Evolutionary conservation across 2,329 filamentous ascomycete species (phyloP).

Genomic region (Colletotrichum sp.): DNA sequence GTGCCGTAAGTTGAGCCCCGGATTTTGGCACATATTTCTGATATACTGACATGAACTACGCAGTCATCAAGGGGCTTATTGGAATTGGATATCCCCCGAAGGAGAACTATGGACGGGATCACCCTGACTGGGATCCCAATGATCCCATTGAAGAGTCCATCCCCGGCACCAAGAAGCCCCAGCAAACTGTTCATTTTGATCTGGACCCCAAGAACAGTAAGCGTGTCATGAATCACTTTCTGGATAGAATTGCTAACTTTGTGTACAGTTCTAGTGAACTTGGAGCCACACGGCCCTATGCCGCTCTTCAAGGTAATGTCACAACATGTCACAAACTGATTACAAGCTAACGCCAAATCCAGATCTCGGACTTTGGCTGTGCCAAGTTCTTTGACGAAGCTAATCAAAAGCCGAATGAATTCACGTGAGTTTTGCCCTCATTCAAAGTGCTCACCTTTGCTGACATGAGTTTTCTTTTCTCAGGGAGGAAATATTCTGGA

Average conservation of each 20-base stretch:
- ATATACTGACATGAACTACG: not conserved
- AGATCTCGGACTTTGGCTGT: constrained; percentile 15
- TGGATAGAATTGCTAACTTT: not conserved
- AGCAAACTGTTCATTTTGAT: constrained; percentile 15
- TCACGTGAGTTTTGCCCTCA: not conserved
- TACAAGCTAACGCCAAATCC: not conserved
- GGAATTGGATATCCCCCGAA: constrained; percentile 27
- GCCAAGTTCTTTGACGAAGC: constrained; percentile 1
- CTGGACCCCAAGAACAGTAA: constrained; percentile 33
- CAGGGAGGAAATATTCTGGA: constrained; percentile 12
- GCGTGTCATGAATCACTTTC: not conserved
- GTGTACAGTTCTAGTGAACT: not conserved
- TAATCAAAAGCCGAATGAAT: not conserved
- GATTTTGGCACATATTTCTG: not conserved
- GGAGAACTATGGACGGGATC: not conserved
- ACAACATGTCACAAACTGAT: not conserved
- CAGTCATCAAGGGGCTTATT: constrained; percentile 31
- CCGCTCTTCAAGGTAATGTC: constrained; percentile 15
- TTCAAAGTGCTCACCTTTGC: not conserved
- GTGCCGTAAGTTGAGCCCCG: not conserved
- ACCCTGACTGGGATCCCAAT: not conserved
- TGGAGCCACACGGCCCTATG: not conserved
- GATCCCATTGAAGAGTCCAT: constrained; percentile 1
- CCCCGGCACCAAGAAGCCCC: not conserved
- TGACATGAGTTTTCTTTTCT: not conserved